Base-by-base conservation (phyloP, 805 yeast genomes). In the Nakazawaea peltata region DNA sequence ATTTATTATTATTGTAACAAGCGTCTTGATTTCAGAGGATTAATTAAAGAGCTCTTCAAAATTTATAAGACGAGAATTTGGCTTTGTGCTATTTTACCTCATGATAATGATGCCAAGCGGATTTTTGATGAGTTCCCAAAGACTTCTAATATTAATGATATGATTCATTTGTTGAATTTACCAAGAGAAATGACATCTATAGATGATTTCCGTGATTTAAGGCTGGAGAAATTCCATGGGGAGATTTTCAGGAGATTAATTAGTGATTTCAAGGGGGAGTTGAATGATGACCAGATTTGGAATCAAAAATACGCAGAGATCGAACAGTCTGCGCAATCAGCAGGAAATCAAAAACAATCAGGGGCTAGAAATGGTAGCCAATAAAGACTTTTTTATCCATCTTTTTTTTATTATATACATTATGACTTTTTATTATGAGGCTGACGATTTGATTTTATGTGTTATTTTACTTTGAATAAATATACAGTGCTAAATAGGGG, bases 1-100 rank as follows among this genome's bases (percentile, higher is more conserved):
- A 78, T 82, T 46, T 82, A 81, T 55, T 80, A 79, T 49, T 67
- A 64, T 37, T 68, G 80, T 48, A 67, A 71, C 32, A 76, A 76
- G 47, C 61, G 92, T 45, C 69, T 81, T 37, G 92, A 83, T 51
- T 81, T 81, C 51, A 63, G 90, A 39, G 81, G 74, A 30, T 63
- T 81, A 48, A 81, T 81, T 36, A 74, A 81, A 40, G 90, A 81
- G 48, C 57, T 81, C 21, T 81, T 80, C 63, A 75, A 79, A 50
- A 74, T 78, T 40, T 81, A 79, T 61, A 81, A 81, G 56, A 81
- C 88, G 0, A 65, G 90, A 48, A 81, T 81, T 44, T 83, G 94
- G 92, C 60, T 83, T 56, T 80, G 88, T 64, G 88, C 92, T 0
- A 81, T 81, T 19, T 48, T 61, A 36, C 63, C 66, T 9, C 46